Evolutionary conservation across 2,329 filamentous ascomycete species (phyloP).

Genomic region (Clarireedia homoeocarpa): DNA sequence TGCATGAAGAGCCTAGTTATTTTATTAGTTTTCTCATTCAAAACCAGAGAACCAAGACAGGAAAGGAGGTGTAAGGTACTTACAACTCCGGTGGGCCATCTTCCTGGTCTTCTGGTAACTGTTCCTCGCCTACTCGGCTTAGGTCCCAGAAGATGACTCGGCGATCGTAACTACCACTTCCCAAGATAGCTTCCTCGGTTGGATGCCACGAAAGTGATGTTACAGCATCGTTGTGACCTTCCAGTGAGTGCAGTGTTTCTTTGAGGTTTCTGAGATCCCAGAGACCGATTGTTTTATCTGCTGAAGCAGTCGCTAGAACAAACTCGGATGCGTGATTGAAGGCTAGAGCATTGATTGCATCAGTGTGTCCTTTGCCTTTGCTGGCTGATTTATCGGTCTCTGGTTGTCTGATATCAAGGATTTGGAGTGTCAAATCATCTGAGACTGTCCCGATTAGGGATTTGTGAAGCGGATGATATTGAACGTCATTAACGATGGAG

Average conservation of each 20-base stretch:
- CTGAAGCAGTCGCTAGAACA: conserved; percentile 84
- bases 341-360: conserved; percentile 91
- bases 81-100: conserved; percentile 93
- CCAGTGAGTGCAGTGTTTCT: conserved; percentile 80
- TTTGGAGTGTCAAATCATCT: conserved; percentile 87
- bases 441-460: conserved; percentile 88
- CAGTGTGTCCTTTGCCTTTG: conserved; percentile 68
- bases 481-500: conserved; percentile 92
- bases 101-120: conserved; percentile 87
- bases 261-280: conserved; percentile 94
- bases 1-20: conserved; percentile 82
- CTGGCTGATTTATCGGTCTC: conserved; percentile 61
- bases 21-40: background rate
- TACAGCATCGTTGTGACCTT: conserved; percentile 82
- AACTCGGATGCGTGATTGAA: conserved; percentile 92
- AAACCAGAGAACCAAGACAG: background rate
- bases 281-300: conserved; percentile 88
- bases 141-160: conserved; percentile 96
- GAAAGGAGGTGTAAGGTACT: conserved; percentile 32
- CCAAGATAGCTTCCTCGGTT: conserved; percentile 77
- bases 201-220: conserved; percentile 95
- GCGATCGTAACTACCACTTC: conserved; percentile 86
- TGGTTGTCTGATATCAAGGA: conserved; percentile 73
- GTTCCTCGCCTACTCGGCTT: conserved; percentile 84
- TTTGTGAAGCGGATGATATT: conserved; percentile 82